Base-by-base conservation (phyloP, 345 rosid genomes). In the Punica granatum region DNA sequence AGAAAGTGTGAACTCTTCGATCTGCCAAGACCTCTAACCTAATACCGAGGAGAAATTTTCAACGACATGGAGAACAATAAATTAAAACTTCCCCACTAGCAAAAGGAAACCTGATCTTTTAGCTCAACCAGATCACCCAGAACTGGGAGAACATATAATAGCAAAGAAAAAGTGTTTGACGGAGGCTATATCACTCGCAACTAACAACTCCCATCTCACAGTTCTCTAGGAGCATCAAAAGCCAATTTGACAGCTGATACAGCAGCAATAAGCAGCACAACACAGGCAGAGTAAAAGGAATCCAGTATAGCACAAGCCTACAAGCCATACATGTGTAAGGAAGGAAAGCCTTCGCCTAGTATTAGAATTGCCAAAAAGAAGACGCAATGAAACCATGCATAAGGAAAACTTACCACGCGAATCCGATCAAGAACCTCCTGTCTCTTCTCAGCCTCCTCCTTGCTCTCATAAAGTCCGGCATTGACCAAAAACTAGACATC, bases 371-470 rank as follows among this genome's bases (percentile, higher is more conserved):
- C 31, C 30, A n/a, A 21, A n/a, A 26, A 26, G 19, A 56, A 13
- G 25, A 56, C 13, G n/a, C 30, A 48, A 49, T 14, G 7, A 63
- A 14, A 32, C 28, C 19, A 31, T 12, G 13, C 0, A 32, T 1
- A 66, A 12, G 67, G 67, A 18, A 37, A 35, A 72, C 16, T 65
- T 71, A 90, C 98, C 97, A 81, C 82, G 58, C 82, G 78, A 44
- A 93, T 83, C 18, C 81, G 83, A 9, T 76, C 77, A 25, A 93
- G 80, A 76, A 93, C 97, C 76, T 76, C 79, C 77, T 83, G 85
- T 75, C 96, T 83, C 75, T 84, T 83, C 16, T 76, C 78, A 53
- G 89, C 85, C 71, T 90, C 97, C 65, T 89, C 98, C 69, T 84
- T 69, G 76, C 85, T 82, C 84, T 89, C 96, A 30, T 90, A 85